These are phyloP conservation scores for Suillus variegatus DNA, from an alignment of 768 basidiomycete genomes.

Conservation along the genomic window DNA sequence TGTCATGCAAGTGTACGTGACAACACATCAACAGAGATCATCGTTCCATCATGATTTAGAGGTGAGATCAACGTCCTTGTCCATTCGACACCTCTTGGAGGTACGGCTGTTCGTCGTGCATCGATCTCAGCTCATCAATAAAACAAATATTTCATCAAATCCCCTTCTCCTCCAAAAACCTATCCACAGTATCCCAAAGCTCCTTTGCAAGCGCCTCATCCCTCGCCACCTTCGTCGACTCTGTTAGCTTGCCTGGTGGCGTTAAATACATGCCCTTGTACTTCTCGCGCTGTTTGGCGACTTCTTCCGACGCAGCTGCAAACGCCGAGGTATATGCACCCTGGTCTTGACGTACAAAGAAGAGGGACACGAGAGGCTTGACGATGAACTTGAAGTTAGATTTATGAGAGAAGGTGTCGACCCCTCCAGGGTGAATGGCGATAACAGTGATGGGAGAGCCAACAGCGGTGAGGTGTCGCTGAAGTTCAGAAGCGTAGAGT, in stretches of 20 bases:
- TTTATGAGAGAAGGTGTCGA: conserved; percentile 22
- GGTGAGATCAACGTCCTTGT: too few species aligned
- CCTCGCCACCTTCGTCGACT: conserved; percentile 14
- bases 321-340: conserved; percentile 30
- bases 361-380: conserved; percentile 18
- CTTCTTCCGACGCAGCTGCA: conserved; percentile 31
- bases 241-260: conserved; percentile 22
- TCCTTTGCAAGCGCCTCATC: conserved; percentile 29
- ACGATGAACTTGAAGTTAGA: conserved; percentile 19
- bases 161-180: conserved; percentile 22
- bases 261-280: conserved; percentile 32
- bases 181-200: conserved; percentile 31
- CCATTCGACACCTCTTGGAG: not conserved
- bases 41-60: not conserved
- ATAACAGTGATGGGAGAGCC: conserved; percentile 30
- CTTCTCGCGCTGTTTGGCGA: conserved; percentile 20
- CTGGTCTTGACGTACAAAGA: conserved; percentile 19
- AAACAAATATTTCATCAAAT: conserved; percentile 12
- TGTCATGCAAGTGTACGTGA: not conserved
- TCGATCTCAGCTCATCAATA: not conserved
- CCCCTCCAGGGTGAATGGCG: conserved; percentile 31
- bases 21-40: not conserved
- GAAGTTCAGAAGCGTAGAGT: conserved; percentile 53
- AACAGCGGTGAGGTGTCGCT: conserved; percentile 42
- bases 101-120: not conserved